phyloP scores from a whole-genome alignment of 2,329 filamentous ascomycete species.

The Alternaria sp. region DNA sequence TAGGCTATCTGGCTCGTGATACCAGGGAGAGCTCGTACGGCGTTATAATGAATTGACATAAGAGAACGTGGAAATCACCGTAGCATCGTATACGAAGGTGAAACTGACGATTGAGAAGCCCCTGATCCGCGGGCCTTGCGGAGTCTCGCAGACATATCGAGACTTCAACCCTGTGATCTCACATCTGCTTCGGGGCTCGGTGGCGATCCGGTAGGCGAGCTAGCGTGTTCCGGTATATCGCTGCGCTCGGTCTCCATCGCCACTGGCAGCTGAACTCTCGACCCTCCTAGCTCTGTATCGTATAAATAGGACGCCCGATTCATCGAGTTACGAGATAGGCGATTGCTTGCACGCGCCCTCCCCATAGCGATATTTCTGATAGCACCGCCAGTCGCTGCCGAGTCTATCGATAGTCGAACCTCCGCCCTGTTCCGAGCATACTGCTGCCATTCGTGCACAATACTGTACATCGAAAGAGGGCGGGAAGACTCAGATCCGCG shows the following conservation, averaged over 20 bases:
- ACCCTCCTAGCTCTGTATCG: neutral
- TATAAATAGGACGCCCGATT: slow-evolving; percentile 1
- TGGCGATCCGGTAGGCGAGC: neutral
- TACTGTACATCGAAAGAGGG: slow-evolving; percentile 6
- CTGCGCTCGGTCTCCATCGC: neutral
- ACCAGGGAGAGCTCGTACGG: neutral
- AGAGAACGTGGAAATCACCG: neutral
- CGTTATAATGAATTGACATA: neutral
- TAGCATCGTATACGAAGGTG: neutral
- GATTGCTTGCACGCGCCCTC: slow-evolving; percentile 5
- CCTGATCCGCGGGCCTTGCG: neutral
- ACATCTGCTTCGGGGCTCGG: neutral
- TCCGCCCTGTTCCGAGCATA: slow-evolving; percentile 4
- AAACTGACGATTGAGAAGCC: neutral
- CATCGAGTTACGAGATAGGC: slow-evolving; percentile 1
- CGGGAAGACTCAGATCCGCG: slow-evolving; percentile 10
- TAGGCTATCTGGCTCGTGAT: neutral
- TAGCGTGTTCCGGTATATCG: neutral
- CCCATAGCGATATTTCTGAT: slow-evolving; percentile 3
- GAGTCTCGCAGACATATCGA: too few species aligned
- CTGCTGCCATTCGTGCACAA: slow-evolving; percentile 11
- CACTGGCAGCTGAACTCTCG: neutral
- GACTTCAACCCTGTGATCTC: neutral
- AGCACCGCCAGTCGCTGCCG: slow-evolving; percentile 2
- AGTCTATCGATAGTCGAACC: slow-evolving; percentile 13